Percentiles rank a stretch among this genome's conserved stretches.
phyloP scores from a whole-genome alignment of 352 stramenopile species.

The Phytopythium chamaehyphon region DNA sequence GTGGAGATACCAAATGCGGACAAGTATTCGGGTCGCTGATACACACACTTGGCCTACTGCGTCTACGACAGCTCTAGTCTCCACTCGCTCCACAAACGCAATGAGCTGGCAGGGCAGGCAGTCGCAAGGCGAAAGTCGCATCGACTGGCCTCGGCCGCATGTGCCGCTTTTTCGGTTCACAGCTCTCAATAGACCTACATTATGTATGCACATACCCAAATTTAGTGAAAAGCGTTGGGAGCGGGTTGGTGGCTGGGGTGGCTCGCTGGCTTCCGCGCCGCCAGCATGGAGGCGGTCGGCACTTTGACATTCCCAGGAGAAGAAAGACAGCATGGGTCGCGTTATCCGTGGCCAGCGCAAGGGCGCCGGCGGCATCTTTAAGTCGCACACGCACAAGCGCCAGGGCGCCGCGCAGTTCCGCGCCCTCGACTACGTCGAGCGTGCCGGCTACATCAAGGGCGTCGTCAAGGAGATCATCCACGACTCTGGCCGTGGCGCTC shows the following conservation, averaged over 20 bases:
- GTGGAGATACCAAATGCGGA: slow-evolving; percentile 87
- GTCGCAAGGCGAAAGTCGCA: too few species aligned
- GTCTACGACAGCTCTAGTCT: too few species aligned
- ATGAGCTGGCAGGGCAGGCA: too few species aligned
- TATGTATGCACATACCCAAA: slow-evolving; percentile 1
- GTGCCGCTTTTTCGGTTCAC: too few species aligned
- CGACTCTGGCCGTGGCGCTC: slow-evolving; percentile 96
- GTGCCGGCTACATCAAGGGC: slow-evolving; percentile 97
- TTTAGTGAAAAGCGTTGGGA: not conserved
- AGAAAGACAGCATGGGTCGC: slow-evolving; percentile 72
- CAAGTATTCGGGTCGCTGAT: not conserved
- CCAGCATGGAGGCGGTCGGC: not conserved
- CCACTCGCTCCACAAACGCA: too few species aligned
- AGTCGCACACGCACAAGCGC: slow-evolving; percentile 78
- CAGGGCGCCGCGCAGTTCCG: slow-evolving; percentile 75
- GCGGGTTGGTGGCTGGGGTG: slow-evolving; percentile 1
- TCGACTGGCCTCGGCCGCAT: too few species aligned
- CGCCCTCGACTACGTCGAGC: slow-evolving; percentile 90
- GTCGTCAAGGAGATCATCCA: slow-evolving; percentile 99
- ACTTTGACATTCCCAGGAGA: slow-evolving; percentile 80
- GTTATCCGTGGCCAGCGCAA: slow-evolving; percentile 89
- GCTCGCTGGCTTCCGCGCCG: not conserved
- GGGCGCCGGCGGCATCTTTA: slow-evolving; percentile 81
- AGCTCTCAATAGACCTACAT: too few species aligned
- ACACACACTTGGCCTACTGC: too few species aligned